Evolutionary conservation across 192 early-diverging fungal genomes (phyloP), one percentile per base, ranked within the genome.

Genomic region (Coemansia pectinata): DNA sequence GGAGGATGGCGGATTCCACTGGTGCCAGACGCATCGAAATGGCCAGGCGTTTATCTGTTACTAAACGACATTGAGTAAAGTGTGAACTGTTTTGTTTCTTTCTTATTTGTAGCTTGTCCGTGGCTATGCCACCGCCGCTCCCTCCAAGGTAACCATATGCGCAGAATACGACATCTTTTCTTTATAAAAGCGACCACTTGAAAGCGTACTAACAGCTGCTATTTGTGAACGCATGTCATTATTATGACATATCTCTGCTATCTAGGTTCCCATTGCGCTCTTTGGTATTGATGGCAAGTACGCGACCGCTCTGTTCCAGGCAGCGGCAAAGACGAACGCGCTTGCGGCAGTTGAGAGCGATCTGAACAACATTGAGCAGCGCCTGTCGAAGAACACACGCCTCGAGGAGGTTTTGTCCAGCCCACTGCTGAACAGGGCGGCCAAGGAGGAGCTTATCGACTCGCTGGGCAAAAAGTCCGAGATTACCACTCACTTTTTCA

Each of bases 231-330:
- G 5, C 17, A 17, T 38, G 7, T 11, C 29, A 17, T 17, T 27
- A 27, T 5, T 62, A 40, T 21, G 21, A 39, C 23, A 19, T 9
- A 19, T 44, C 0, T 27, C 38, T 65, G 11, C 14, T 29, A 62
- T 17, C 6, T 80, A 97, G 93, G 87, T 90, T 52, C 94, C 95
- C 21, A 61, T 94, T 36, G 86, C 89, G 50, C 87, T 99, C 58
- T 90, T 93, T 87, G 95, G 95, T 60, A 92, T 99, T 79, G 94
- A 96, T 45, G 97, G 97, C 74, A 93, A 95, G 73, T 99, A 99
- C 81, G 95, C 97, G 57, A 97, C 95, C 15, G 97, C 97, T 50
- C 89, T 99, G 62, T 99, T 91, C 89, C 86, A 92, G 60, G 97
- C 97, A 64, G 97, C 97, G 23, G 85, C 90, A 71, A 93, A 92